phyloP scores from a whole-genome alignment of 805 yeast species.

The Wickerhamomyces alni region DNA sequence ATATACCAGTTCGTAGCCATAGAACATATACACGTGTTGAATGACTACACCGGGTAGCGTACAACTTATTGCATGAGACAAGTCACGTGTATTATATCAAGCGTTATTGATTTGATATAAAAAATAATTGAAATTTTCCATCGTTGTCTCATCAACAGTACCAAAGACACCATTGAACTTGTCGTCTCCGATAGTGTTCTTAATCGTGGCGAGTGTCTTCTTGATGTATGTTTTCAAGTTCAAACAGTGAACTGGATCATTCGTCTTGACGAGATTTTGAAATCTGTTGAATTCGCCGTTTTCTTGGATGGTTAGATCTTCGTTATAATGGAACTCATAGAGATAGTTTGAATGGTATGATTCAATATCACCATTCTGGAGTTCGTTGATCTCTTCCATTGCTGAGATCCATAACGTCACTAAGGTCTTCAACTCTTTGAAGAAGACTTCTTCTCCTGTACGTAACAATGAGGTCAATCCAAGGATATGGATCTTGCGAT shows the following conservation, averaged over 20 bases:
- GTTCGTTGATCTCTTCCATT: slow-evolving; percentile 73
- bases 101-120: slow-evolving; percentile 2
- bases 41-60: too few species aligned
- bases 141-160: slow-evolving; percentile 10
- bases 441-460: slow-evolving; percentile 26
- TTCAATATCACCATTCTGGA: slow-evolving; percentile 47
- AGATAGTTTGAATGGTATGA: slow-evolving; percentile 41
- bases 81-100: too few species aligned
- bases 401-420: slow-evolving; percentile 44
- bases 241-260: slow-evolving; percentile 51
- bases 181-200: slow-evolving; percentile 9
- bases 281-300: slow-evolving; percentile 40
- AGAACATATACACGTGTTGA: too few species aligned
- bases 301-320: slow-evolving; percentile 20
- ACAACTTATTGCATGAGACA: too few species aligned
- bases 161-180: slow-evolving; percentile 6
- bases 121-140: slow-evolving; percentile 22
- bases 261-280: slow-evolving; percentile 28
- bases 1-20: too few species aligned
- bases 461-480: slow-evolving; percentile 51
- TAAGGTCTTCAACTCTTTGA: slow-evolving; percentile 26
- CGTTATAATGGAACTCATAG: slow-evolving; percentile 21
- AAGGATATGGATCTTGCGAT: slow-evolving; percentile 60
- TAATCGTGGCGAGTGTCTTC: slow-evolving; percentile 16
- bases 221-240: slow-evolving; percentile 41